Evolutionary conservation across 1,139 yeast species (phyloP), one percentile per base, ranked within the genome.

Genomic region (Ashbya aceris): DNA sequence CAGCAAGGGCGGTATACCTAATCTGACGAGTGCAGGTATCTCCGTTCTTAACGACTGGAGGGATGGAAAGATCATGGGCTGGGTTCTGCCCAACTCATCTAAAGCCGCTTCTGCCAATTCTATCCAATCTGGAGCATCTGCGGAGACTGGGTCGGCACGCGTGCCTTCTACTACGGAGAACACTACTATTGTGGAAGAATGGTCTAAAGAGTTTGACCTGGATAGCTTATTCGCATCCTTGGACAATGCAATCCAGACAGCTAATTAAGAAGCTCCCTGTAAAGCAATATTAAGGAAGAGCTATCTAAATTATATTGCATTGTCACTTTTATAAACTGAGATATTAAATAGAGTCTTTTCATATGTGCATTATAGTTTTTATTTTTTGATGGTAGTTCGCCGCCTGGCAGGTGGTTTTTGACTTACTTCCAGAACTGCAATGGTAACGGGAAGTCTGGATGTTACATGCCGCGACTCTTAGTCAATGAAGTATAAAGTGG

Each of bases 121-220:
- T 62, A 45, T 11, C 36, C 40, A 28, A 30, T 44, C n/a, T 4
- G 13, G 13, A 11, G 49, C 52, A 29, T 51, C 60, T 28, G 44
- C 60, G 39, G 58, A 64, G 20, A 54, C 64, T 17, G 65, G 65
- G 33, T 57, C 57, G n/a, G 53, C 58, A 8, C 57, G 58, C 30
- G 63, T 60, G n/a, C 61, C 65, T 13, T 56, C 50, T 17, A 74
- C 70, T 60, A 75, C 73, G 35, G 93, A 83, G 54, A 83, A 83
- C 58, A 83, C 93, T 39, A 78, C 84, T 11, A 76, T 91, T 55
- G 98, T 93, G 17, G 67, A 74, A n/a, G 74, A 77, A 53, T 91
- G 98, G 97, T 83, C 97, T 12, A 75, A 84, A 61, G 98, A 89
- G 65, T 89, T 91, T 60, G 95, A 87, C 62, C 71, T 91, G 54